Evolutionary conservation across 2,329 filamentous ascomycete species (phyloP), one percentile per base, ranked within the genome.

Genomic region (Endoconidiophora polonica): DNA sequence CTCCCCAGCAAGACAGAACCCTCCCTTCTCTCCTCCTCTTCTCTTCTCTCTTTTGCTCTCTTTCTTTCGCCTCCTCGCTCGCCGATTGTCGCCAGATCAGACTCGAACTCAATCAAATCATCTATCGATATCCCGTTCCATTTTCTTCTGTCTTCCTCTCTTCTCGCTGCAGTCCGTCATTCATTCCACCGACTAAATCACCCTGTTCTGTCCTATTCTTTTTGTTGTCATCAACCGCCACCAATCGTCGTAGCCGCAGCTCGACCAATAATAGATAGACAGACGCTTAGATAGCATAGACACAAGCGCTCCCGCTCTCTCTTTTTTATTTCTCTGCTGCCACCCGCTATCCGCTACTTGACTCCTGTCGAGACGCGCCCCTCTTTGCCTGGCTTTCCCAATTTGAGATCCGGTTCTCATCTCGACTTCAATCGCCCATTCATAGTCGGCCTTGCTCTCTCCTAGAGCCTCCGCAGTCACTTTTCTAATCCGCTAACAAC

Each of bases 281-380:
- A 33, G 29, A 33, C 44, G 44, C 44, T 38, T 46, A 33, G 44
- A 46, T 24, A 46, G n/a, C 18, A 12, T 24, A 47, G 29, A 48
- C 29, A 42, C 18, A 48, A 26, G 41, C 29, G 37, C 45, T 20
- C 18, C 14, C 38, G 23, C 23, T 48, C 23, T 29, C 18, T 42
- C 7, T 37, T 48, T 44, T 33, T 12, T 12, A 18, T 18, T 9
- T 5, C 24, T 29, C 42, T 18, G 16, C 38, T 33, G 16, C 16
- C 16, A 18, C 16, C 16, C 16, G 16, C 16, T 18, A 18, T 50
- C 14, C 37, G n/a, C 18, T 33, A 39, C 42, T 16, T 24, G 46
- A 33, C 38, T 50, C 38, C 20, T 41, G 38, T 45, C 46, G 39
- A 53, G 47, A 50, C 52, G 52, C 52, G 44, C 52, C 48, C 49